Percentiles rank a stretch among this genome's conserved stretches.
Evolutionary conservation across 441 rosid genomes (phyloP).

Genomic region (Rhodomyrtus psidioides): DNA sequence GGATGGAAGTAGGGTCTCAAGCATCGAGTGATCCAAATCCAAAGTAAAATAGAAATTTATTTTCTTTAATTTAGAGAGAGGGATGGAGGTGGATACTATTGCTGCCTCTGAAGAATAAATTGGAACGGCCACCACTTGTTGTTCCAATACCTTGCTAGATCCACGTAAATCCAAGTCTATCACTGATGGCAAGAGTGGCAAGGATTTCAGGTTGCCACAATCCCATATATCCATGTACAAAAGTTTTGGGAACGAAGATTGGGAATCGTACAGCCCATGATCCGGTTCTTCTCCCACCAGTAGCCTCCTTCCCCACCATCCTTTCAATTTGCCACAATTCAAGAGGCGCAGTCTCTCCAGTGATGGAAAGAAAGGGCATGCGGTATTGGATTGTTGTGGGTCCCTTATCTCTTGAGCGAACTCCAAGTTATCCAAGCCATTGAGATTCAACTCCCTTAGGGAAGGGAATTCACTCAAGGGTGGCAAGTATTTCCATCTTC

Average conservation of each 20-base stretch:
- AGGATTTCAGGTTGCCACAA: neutral
- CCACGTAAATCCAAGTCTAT: neutral
- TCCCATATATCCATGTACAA: neutral
- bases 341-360: neutral
- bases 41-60: accelerated
- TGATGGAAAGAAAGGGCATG: neutral
- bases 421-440: too few relatives aligned
- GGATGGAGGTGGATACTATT: neutral
- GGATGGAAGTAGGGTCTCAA: neutral
- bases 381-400: neutral
- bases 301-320: neutral
- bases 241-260: neutral
- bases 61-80: neutral
- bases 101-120: neutral
- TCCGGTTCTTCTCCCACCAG: neutral
- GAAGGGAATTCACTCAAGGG: too few relatives aligned
- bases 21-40: neutral
- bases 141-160: neutral
- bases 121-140: neutral
- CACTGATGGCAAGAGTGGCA: accelerated
- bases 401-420: neutral
- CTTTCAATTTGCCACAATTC: neutral
- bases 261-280: neutral
- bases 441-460: too few relatives aligned
- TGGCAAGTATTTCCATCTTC: too few relatives aligned